phyloP scores from a whole-genome alignment of 805 yeast genomes.

The Metschnikowia gruessii region DNA sequence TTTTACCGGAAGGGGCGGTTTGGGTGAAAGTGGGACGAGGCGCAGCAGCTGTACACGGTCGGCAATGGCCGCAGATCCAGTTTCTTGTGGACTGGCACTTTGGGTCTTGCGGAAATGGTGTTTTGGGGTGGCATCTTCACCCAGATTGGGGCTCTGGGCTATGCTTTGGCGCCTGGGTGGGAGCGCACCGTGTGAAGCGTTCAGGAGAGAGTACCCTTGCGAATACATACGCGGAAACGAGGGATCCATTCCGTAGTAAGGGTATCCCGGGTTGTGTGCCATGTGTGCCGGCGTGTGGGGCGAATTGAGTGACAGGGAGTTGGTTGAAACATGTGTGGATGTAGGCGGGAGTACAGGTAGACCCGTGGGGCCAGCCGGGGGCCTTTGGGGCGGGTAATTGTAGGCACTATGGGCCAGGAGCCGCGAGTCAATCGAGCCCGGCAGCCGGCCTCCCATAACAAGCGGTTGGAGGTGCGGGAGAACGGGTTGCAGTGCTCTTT shows the following conservation, averaged over 20 bases:
- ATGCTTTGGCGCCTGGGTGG: conserved; percentile 7
- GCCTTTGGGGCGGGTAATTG: conserved; percentile 1
- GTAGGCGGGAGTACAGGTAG: conserved; percentile 2
- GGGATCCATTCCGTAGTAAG: neutral
- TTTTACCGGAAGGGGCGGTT: conserved; percentile 2
- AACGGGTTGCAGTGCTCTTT: neutral
- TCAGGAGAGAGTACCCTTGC: neutral
- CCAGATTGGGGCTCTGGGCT: neutral
- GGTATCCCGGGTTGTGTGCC: neutral
- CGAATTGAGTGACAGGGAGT: neutral
- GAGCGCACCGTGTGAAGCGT: neutral
- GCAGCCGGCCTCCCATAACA: neutral
- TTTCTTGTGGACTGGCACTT: conserved; percentile 8
- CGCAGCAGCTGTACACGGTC: conserved; percentile 1
- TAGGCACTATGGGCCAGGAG: conserved; percentile 2
- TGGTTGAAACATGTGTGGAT: neutral
- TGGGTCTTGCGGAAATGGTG: conserved; percentile 4
- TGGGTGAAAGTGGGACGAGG: conserved; percentile 10
- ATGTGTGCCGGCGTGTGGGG: neutral
- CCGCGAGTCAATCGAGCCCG: neutral
- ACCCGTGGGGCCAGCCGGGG: neutral
- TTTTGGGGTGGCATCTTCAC: neutral
- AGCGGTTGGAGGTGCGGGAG: conserved; percentile 9
- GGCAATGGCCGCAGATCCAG: neutral
- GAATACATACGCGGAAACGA: conserved; percentile 2